Evolutionary conservation across 257 asterid genomes (phyloP), one percentile per base, ranked within the genome.

Genomic region (Echites panduratus): DNA sequence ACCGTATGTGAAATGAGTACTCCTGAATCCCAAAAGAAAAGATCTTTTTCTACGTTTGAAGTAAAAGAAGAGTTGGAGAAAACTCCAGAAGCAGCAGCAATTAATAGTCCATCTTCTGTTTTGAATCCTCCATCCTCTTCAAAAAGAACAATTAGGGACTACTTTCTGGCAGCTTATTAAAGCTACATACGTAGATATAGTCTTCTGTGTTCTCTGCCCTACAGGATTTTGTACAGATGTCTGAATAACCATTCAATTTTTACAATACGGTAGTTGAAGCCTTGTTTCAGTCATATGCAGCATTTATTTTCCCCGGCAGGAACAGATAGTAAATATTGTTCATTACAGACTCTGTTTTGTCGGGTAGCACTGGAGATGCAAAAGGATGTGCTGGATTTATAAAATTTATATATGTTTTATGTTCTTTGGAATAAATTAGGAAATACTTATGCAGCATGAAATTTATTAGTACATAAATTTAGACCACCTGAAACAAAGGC

Each of bases 131-230:
- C 97, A 79, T 88, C 96, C 75, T 91, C 98, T 2, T 61, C 83
- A 80, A 90, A 84, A 76, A 89, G 96, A 79, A 92, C 99, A 62
- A 95, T 94, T 78, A 74, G 88, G 58, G 97, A 94, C 77, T 91
- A 91, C 69, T 91, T 94, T 80, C 71, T 82, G 59, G 81, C 78
- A 54, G 77, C 96, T 57, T 82, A 85, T 78, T 79, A 44, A 75
- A 66, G 26, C 14, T 52, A 11, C 12, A 24, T 19, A 22, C 17
- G 3, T 32, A 1, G 2, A 22, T 24, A n/a, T n/a, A n/a, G n/a
- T 70, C 53, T 50, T 35, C 24, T 7, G 38, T 54, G 16, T 24
- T 45, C 35, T 68, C 43, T 13, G 20, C 72, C 43, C 67, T 16
- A 27, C 12, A 65, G 17, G 2, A 38, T 65, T 64, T 50, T 53